Percentiles rank a stretch among this genome's conserved stretches.
Conservation (phyloP, 164 flowering plant species). For the Chimonanthus praecox region DNA sequence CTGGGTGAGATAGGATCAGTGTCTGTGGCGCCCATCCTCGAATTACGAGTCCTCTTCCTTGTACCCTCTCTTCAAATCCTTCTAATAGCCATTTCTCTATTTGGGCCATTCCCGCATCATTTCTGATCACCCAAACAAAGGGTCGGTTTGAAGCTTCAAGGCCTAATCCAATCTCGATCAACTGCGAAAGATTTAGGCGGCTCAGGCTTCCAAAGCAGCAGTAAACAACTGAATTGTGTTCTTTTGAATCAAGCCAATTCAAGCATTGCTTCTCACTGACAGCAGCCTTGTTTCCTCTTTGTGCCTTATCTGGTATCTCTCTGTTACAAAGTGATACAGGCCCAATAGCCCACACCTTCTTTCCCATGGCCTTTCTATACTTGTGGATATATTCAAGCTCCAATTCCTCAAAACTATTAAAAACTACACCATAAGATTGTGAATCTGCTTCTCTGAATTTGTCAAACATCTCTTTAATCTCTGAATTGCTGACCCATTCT, state of each 20-base stretch:
- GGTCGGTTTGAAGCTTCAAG: slow-evolving; percentile 33
- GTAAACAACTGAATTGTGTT: slow-evolving; percentile 30
- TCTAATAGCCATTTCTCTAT: slow-evolving; percentile 1
- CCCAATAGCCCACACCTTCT: slow-evolving; percentile 39
- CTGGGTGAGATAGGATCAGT: slow-evolving; percentile 15
- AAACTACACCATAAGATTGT: slow-evolving; percentile 28
- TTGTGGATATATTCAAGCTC: slow-evolving; percentile 24
- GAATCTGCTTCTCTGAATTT: slow-evolving; percentile 7
- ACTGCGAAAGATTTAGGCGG: slow-evolving; percentile 15
- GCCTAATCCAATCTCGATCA: slow-evolving; percentile 33
- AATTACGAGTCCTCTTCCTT: slow-evolving; percentile 17
- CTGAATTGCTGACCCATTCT: too few species aligned
- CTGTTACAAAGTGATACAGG: slow-evolving; percentile 35
- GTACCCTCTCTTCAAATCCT: slow-evolving; percentile 16
- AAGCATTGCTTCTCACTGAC: slow-evolving; percentile 21
- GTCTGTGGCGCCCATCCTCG: slow-evolving; percentile 28
- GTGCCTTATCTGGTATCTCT: slow-evolving; percentile 18
- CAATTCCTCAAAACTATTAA: slow-evolving; percentile 35
- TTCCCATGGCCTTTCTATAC: slow-evolving; percentile 16
- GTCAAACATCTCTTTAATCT: neutral
- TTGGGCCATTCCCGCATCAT: slow-evolving; percentile 4
- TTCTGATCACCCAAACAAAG: slow-evolving; percentile 39
- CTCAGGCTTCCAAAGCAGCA: slow-evolving; percentile 33
- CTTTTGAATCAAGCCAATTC: slow-evolving; percentile 33
- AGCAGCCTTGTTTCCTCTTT: slow-evolving; percentile 31